Conservation (phyloP, 1,139 yeast genomes). For the Candida sanyaensis region DNA sequence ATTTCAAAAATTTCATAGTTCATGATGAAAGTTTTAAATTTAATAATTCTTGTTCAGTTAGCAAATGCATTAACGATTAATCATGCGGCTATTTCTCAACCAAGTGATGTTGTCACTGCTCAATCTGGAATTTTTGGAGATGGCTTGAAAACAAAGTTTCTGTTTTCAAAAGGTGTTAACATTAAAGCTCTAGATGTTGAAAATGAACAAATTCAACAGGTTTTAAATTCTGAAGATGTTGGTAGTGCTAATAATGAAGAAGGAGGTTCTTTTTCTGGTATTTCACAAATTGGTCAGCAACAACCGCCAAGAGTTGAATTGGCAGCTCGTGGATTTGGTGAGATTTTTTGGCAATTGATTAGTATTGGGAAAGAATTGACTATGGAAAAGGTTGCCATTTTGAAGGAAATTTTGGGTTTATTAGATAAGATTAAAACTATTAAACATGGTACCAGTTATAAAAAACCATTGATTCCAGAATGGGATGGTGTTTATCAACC, state of each 20-base stretch:
- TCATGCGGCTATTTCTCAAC: constrained; percentile 7
- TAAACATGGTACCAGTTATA: not conserved
- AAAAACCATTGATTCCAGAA: constrained; percentile 4
- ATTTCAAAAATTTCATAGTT: not conserved
- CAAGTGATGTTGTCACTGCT: constrained; percentile 6
- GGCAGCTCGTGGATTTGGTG: constrained; percentile 12
- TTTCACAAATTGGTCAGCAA: not conserved
- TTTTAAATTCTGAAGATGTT: not conserved
- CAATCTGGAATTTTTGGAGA: constrained; percentile 7
- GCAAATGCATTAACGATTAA: constrained; percentile 9
- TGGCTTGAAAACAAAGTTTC: constrained; percentile 8
- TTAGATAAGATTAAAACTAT: constrained; percentile 12
- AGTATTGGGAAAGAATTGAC: constrained; percentile 14
- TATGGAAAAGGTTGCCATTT: constrained; percentile 13
- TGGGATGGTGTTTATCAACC: constrained; percentile 5
- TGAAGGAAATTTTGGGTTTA: constrained; percentile 13
- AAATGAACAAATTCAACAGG: not conserved
- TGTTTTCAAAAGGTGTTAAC: constrained; percentile 4
- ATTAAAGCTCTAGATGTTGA: constrained; percentile 7
- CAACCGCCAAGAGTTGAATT: constrained; percentile 6
- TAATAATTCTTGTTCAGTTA: constrained; percentile 9
- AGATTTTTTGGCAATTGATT: constrained; percentile 15
- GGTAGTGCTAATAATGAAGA: not conserved
- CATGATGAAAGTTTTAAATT: constrained; percentile 8
- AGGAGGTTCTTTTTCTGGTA: not conserved